Evolutionary conservation across 2,329 filamentous ascomycete species (phyloP).

Genomic region (Metarhizium guizhouense): DNA sequence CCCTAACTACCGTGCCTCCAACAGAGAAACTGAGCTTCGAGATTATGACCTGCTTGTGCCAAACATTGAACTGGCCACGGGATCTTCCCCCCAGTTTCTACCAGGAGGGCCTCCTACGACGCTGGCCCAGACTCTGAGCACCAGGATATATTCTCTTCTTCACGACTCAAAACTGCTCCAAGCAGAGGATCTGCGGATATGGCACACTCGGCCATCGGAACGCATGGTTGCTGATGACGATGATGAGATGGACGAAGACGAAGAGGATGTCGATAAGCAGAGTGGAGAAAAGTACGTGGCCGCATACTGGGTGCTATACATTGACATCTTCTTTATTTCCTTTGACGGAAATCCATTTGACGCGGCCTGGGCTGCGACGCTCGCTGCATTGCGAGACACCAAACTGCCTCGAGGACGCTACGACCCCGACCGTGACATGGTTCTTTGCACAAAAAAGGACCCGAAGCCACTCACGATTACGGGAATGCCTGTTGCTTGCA

Average conservation of each 20-base stretch:
- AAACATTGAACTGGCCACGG: slow-evolving; percentile 87
- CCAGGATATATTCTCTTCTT: slow-evolving; percentile 67
- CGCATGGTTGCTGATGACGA: slow-evolving; percentile 37
- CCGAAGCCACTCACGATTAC: slow-evolving; percentile 49
- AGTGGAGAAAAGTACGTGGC: slow-evolving; percentile 45
- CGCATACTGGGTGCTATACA: slow-evolving; percentile 91
- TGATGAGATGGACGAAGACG: slow-evolving; percentile 28
- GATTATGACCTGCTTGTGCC: slow-evolving; percentile 75
- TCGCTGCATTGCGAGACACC: slow-evolving; percentile 74
- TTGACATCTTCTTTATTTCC: slow-evolving; percentile 90
- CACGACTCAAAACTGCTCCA: slow-evolving; percentile 61
- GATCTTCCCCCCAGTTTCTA: slow-evolving; percentile 76
- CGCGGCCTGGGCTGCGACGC: slow-evolving; percentile 74
- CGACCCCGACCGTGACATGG: slow-evolving; percentile 70
- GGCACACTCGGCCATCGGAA: slow-evolving; percentile 45
- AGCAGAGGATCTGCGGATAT: slow-evolving; percentile 63
- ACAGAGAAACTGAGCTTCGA: slow-evolving; percentile 38
- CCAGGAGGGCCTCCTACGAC: slow-evolving; percentile 74
- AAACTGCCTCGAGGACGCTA: slow-evolving; percentile 71
- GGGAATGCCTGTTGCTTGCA: slow-evolving; percentile 66
- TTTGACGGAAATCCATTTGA: slow-evolving; percentile 90
- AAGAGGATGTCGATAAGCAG: slow-evolving; percentile 18
- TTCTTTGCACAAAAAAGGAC: slow-evolving; percentile 61
- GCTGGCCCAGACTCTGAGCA: slow-evolving; percentile 77
- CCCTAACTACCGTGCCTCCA: slow-evolving; percentile 48